Percentiles rank a stretch among this genome's conserved stretches.
phyloP scores from a whole-genome alignment of 148 eudicot genomes.

The Oxyria digyna region DNA sequence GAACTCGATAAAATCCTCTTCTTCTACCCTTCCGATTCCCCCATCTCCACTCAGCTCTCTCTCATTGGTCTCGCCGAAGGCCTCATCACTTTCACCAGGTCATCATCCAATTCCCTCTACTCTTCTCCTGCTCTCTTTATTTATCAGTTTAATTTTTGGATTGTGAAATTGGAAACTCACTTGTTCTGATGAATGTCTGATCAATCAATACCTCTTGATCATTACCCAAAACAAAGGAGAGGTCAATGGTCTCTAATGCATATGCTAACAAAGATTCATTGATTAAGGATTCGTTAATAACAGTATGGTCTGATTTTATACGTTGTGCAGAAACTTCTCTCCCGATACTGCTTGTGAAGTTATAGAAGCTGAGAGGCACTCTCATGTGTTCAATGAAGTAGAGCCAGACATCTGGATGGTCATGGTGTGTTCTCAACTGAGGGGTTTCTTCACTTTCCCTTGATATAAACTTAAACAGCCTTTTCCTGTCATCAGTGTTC shows the following conservation, averaged over 20 bases:
- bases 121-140: not conserved
- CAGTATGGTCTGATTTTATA: not conserved
- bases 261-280: too few relatives aligned
- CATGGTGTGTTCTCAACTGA: constrained; percentile 70
- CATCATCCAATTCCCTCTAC: not conserved
- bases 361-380: constrained; percentile 87
- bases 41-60: constrained; percentile 63
- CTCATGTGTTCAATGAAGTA: constrained; percentile 84
- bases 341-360: constrained; percentile 97
- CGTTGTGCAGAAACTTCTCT: constrained; percentile 69
- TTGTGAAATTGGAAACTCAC: not conserved
- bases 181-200: not conserved
- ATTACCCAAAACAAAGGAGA: not conserved
- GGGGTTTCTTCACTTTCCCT: too few relatives aligned
- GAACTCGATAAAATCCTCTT: constrained; percentile 79
- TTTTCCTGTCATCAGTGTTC: too few relatives aligned
- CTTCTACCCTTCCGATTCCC: constrained; percentile 71
- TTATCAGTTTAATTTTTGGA: not conserved
- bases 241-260: too few relatives aligned
- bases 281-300: not conserved
- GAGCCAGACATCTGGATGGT: constrained; percentile 99
- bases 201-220: not conserved
- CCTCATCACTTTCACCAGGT: constrained; percentile 91
- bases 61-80: constrained; percentile 94
- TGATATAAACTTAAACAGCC: not conserved